phyloP scores from a whole-genome alignment of 2,329 filamentous ascomycete genomes.

The Penicillium brasilianum region DNA sequence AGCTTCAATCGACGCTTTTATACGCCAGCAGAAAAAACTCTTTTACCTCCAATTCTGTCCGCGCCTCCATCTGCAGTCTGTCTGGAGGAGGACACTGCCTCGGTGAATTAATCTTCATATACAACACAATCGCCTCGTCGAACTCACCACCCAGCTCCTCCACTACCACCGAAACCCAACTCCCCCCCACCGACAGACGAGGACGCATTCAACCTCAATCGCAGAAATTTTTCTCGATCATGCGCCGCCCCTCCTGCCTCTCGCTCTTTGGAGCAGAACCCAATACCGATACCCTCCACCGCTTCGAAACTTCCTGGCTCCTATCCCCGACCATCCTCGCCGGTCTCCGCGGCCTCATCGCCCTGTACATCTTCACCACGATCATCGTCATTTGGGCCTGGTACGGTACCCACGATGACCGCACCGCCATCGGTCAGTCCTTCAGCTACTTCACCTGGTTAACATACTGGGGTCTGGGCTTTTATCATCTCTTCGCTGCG shows the following conservation, averaged over 20 bases:
- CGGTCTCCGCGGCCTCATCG: conserved; percentile 54
- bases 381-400: conserved; percentile 73
- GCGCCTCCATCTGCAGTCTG: neutral
- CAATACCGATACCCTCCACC: conserved; percentile 57
- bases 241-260: conserved; percentile 26
- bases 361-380: conserved; percentile 69
- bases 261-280: conserved; percentile 43
- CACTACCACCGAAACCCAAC: neutral
- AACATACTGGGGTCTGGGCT: conserved; percentile 80
- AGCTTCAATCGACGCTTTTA: neutral
- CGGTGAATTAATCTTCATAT: neutral
- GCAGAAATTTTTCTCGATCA: conserved; percentile 8
- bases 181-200: too few relatives aligned
- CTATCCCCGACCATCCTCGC: conserved; percentile 69
- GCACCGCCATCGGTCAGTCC: conserved; percentile 55
- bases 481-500: conserved; percentile 74
- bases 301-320: conserved; percentile 82
- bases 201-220: neutral
- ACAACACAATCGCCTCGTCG: neutral
- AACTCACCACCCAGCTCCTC: neutral
- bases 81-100: neutral
- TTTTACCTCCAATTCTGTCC: neutral
- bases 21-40: neutral
- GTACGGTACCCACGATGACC: conserved; percentile 61
- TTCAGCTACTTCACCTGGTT: conserved; percentile 86